These are phyloP conservation scores for Populus alba DNA, from an alignment of 345 rosid genomes.

Conservation along the genomic window DNA sequence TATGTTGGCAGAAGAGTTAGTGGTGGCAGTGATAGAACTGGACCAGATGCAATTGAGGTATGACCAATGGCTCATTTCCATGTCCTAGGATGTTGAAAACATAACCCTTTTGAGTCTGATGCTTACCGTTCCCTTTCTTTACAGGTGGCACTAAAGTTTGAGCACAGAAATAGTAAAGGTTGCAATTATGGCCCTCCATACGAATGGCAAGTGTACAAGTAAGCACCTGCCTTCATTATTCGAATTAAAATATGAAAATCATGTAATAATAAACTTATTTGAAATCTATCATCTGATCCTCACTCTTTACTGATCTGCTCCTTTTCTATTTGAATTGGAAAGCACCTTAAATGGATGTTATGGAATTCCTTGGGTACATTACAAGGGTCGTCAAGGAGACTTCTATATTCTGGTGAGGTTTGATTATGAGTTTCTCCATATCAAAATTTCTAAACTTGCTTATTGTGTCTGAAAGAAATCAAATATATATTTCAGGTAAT, in stretches of 20 bases:
- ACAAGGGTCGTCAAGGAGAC: slow-evolving; percentile 36
- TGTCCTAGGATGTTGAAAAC: background rate
- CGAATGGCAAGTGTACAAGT: slow-evolving; percentile 38
- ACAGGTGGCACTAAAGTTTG: slow-evolving; percentile 33
- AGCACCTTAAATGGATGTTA: slow-evolving; percentile 29
- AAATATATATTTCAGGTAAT: slow-evolving; percentile 25
- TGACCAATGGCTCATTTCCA: background rate
- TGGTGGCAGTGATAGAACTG: slow-evolving; percentile 29
- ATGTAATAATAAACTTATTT: background rate
- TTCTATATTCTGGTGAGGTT: slow-evolving; percentile 33
- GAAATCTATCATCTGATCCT: slow-evolving; percentile 3
- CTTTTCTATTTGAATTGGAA: background rate
- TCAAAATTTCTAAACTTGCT: background rate
- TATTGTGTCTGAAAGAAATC: slow-evolving; percentile 6
- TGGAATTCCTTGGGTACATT: slow-evolving; percentile 32
- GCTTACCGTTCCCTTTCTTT: background rate
- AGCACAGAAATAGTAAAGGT: slow-evolving; percentile 36
- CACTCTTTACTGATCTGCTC: background rate
- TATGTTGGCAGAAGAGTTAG: slow-evolving; percentile 30
- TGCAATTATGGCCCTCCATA: slow-evolving; percentile 38
- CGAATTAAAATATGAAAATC: background rate
- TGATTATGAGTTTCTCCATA: background rate
- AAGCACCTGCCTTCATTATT: background rate
- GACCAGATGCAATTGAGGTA: slow-evolving; percentile 36
- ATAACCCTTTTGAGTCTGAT: background rate